Percentiles rank a stretch among this genome's conserved stretches.
phyloP scores from a whole-genome alignment of 2,329 filamentous ascomycete species.

The Arthrinium phaeospermum region DNA sequence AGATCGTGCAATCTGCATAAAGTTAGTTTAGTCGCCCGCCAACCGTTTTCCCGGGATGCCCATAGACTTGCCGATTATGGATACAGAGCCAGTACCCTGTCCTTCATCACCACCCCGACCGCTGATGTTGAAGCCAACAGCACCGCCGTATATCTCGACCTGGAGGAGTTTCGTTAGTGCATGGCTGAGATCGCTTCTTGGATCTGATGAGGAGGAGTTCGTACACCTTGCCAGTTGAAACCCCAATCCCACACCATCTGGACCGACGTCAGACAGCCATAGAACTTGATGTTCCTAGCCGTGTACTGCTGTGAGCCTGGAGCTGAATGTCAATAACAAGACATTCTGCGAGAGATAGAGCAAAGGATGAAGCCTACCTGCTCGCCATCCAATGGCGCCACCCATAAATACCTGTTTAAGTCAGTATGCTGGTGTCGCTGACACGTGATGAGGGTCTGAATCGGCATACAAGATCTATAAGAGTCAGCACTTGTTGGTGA shows the following conservation, averaged over 20 bases:
- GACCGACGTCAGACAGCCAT: slow-evolving; percentile 57
- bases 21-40: neutral
- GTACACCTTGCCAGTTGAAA: slow-evolving; percentile 40
- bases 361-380: neutral
- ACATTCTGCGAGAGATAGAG: slow-evolving; percentile 25
- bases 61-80: slow-evolving; percentile 45
- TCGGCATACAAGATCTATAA: neutral
- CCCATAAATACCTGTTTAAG: slow-evolving; percentile 62
- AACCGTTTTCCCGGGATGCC: no score
- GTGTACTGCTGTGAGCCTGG: slow-evolving; percentile 68
- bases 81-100: slow-evolving; percentile 56
- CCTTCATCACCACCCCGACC: slow-evolving; percentile 47
- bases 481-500: neutral
- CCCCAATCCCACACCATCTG: slow-evolving; percentile 66
- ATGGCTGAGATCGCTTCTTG: slow-evolving; percentile 35
- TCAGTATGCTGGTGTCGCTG: neutral
- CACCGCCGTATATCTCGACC: neutral
- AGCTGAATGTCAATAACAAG: slow-evolving; percentile 47
- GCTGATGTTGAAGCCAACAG: slow-evolving; percentile 44
- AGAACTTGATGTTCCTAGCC: slow-evolving; percentile 60
- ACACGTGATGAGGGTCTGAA: no score
- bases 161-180: neutral
- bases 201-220: slow-evolving; percentile 28
- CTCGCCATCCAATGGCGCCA: slow-evolving; percentile 57
- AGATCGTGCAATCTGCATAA: slow-evolving; percentile 53